Percentiles rank a stretch among this genome's conserved stretches.
Evolutionary conservation across 2,329 filamentous ascomycete genomes (phyloP).

Genomic region (Balansia obtecta): DNA sequence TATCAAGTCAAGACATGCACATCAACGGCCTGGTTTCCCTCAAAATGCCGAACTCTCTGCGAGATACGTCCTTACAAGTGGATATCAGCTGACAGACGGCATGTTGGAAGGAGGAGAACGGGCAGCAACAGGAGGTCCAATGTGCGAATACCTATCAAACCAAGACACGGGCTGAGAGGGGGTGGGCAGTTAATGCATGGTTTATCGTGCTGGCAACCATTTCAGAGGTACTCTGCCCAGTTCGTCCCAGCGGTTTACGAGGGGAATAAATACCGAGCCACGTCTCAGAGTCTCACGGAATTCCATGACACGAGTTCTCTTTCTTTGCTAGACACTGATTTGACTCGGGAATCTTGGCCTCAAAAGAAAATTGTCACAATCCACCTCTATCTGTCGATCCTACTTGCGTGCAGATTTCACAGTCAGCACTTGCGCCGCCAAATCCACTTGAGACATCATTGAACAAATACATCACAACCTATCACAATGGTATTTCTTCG

Average conservation of each 20-base stretch:
- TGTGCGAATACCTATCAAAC: not conserved
- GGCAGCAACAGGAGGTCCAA: not conserved
- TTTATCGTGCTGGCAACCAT: not conserved
- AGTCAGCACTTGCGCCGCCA: not conserved
- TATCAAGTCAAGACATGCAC: no score
- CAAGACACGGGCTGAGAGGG: not conserved
- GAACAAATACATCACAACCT: not conserved
- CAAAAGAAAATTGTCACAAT: not conserved
- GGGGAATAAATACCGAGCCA: conserved; percentile 3
- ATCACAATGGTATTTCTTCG: conserved; percentile 20
- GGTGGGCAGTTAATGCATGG: not conserved
- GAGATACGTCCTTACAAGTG: conserved; percentile 3
- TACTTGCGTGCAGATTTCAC: not conserved
- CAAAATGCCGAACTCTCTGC: conserved; percentile 7
- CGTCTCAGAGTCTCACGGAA: not conserved
- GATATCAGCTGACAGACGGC: conserved; percentile 3
- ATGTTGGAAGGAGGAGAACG: not conserved
- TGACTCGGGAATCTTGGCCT: not conserved
- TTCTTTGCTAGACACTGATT: not conserved
- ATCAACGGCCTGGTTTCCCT: not conserved
- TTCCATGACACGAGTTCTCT: conserved; percentile 3
- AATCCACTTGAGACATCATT: not conserved
- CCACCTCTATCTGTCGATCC: not conserved
- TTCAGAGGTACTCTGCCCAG: not conserved
- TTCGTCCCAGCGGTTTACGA: not conserved